Evolutionary conservation across 2,329 filamentous ascomycete species (phyloP), one percentile per base, ranked within the genome.

Genomic region (Escovopsis sp.): DNA sequence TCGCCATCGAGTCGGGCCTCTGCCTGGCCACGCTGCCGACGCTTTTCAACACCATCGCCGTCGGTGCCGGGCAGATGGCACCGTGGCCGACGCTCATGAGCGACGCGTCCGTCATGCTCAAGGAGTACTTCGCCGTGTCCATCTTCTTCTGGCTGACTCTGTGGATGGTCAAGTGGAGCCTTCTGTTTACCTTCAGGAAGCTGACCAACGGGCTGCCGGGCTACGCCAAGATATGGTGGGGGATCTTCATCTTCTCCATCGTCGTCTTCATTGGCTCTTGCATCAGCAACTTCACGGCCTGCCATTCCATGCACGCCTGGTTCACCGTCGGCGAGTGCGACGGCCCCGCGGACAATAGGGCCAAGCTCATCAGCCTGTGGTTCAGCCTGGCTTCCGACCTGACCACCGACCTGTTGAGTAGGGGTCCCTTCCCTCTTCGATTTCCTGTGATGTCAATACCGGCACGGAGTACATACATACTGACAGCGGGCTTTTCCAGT

Each of bases 71-170:
- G 8, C 8, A 3, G 5, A 43, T 41, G 43, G 12, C 43, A 29
- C 44, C 45, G 10, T 50, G 46, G 16, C 9, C 44, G 6, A 30
- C 37, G 10, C 34, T 49, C 3, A 4, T 39, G 2, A 2, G 41
- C 4, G 45, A 45, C n/a, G 16, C 49, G 15, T 27, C 37, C 13
- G 39, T 45, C 15, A 49, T 50, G 48, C 43, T 50, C 5, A 39
- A 42, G 29, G 44, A 50, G 13, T 50, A 48, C 31, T 50, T 50
- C 13, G 42, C 43, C 14, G 47, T 50, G 35, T 45, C 49, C 34
- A 48, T 50, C 44, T 50, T 50, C 39, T 50, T 49, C 43, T 50
- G 47, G 48, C 13, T 48, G 34, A 49, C 47, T 2, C 32, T 50
- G 4, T 50, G 48, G 48, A 41, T 47, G 5, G 48, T 50, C 25